These are phyloP conservation scores for Cystofilobasidium macerans DNA, from an alignment of 768 basidiomycete genomes.

Conservation along the genomic window DNA sequence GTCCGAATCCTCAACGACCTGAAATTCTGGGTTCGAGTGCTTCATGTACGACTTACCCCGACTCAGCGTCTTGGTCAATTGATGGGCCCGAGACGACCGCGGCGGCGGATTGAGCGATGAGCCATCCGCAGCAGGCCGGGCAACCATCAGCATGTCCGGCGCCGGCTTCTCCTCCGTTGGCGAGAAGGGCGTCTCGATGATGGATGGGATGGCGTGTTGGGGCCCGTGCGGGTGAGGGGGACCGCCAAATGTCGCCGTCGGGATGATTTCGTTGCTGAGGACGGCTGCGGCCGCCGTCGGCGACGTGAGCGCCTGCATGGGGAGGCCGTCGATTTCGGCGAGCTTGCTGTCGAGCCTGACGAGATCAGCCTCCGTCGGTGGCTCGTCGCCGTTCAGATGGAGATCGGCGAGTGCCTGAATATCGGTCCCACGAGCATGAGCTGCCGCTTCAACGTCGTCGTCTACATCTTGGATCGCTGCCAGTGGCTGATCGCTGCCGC, in stretches of 20 bases:
- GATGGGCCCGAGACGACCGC: background rate
- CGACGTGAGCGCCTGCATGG: background rate
- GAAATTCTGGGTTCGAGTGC: slow-evolving; percentile 19
- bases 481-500: background rate
- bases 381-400: slow-evolving; percentile 2
- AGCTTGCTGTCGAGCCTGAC: slow-evolving; percentile 6
- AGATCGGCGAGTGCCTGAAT: slow-evolving; percentile 5
- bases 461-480: slow-evolving; percentile 9
- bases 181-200: slow-evolving; percentile 21
- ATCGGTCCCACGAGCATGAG: background rate
- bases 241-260: background rate
- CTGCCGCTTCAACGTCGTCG: slow-evolving; percentile 1
- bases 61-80: background rate
- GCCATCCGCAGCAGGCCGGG: background rate
- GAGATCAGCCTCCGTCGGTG: background rate
- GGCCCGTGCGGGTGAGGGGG: background rate
- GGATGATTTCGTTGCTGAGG: background rate
- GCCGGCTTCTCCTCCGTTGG: slow-evolving; percentile 5
- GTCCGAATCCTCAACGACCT: background rate
- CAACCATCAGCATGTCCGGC: background rate
- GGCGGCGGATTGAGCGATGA: slow-evolving; percentile 12
- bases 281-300: background rate
- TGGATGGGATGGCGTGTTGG: slow-evolving; percentile 5
- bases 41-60: slow-evolving; percentile 10
- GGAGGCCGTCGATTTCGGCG: background rate